Evolutionary conservation across 768 basidiomycete species (phyloP), one percentile per base, ranked within the genome.

Genomic region (Cubamyces sp.): DNA sequence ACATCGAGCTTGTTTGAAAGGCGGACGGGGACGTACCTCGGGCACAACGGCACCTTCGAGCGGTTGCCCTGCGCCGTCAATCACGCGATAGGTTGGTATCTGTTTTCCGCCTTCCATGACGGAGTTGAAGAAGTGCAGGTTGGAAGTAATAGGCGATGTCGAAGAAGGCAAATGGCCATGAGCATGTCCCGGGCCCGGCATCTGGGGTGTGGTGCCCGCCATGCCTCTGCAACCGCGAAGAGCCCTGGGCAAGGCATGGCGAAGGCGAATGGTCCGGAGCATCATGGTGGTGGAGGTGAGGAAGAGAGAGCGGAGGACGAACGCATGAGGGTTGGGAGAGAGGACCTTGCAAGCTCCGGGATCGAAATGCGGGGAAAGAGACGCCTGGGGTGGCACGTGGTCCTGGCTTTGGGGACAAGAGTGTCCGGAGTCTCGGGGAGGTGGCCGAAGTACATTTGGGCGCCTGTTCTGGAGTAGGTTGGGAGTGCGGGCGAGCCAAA

Each of bases 71-170:
- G 84, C 77, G 28, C 92, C 88, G 74, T 95, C 95, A 30, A 98
- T 75, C 0, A 97, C 82, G 52, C 95, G 82, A 75, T 88, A 96
- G 4, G 94, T 92, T 3, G 95, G 92, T 67, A 96, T 94, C 67
- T 82, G 83, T 21, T 80, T 78, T 15, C 81, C 79, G 43, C 81
- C 82, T 9, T 78, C 78, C 39, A 83, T 83, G 28, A 94, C 85
- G 0, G 91, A 84, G 74, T 93, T 93, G 79, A 94, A 88, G 79
- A 93, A 94, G 52, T 86, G 75, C 40, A 92, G 83, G 56, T 82
- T 84, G 15, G 90, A 73, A 7, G 87, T 85, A 45, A 94, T 83
- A 18, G 88, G 87, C 0, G 88, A 88, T 14, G 71, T 74, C 0
- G 81, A 78, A 19, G 74, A 74, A 3, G 81, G 81, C 18, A 84